Evolutionary conservation across 2,329 filamentous ascomycete species (phyloP).

Genomic region (Fusarium redolens): DNA sequence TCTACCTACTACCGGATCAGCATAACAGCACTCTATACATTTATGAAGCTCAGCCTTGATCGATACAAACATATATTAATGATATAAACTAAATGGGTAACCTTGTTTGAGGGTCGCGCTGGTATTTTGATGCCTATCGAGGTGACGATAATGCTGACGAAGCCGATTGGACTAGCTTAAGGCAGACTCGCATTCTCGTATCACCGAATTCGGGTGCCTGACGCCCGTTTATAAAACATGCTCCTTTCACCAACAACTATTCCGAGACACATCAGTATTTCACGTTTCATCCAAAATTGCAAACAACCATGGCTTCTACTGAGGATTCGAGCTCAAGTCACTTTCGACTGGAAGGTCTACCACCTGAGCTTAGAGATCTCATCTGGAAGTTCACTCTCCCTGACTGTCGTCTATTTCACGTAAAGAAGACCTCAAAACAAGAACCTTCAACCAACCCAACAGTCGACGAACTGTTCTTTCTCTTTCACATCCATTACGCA

Average conservation of each 20-base stretch:
- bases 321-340: neutral
- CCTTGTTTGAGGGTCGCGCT: neutral
- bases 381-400: conserved; percentile 48
- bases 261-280: neutral
- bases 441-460: neutral
- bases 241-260: neutral
- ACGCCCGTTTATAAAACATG: neutral
- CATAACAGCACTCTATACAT: conserved; percentile 59
- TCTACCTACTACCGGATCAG: conserved; percentile 62
- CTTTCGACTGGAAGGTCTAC: conserved; percentile 33
- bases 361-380: conserved; percentile 45
- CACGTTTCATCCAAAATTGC: fast-evolving
- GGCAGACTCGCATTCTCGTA: conserved; percentile 24
- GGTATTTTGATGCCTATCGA: conserved; percentile 26
- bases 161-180: conserved; percentile 12
- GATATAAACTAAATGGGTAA: neutral
- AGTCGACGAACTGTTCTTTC: conserved; percentile 13
- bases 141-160: conserved; percentile 19
- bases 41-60: conserved; percentile 54
- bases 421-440: conserved; percentile 30
- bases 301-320: conserved; percentile 8
- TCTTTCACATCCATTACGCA: conserved; percentile 40
- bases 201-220: conserved; percentile 30
- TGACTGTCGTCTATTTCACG: conserved; percentile 46
- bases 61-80: neutral